phyloP scores from a whole-genome alignment of 2,329 filamentous ascomycete genomes.

The Fusarium equiseti region DNA sequence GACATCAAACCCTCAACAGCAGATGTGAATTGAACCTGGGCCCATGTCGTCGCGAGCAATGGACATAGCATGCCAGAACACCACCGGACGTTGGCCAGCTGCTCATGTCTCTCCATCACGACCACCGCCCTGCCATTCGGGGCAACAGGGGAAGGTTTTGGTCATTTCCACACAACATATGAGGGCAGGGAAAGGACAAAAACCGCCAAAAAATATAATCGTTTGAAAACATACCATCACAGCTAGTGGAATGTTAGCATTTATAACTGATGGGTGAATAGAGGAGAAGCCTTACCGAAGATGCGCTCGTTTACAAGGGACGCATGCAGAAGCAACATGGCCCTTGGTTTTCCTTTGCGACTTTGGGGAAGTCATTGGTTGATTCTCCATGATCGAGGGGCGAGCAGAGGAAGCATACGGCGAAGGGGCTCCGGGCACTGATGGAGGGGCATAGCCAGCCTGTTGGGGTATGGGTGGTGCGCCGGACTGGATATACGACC shows the following conservation, averaged over 20 bases:
- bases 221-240: conserved; percentile 69
- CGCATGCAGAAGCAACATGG: conserved; percentile 86
- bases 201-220: background rate
- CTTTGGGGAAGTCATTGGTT: conserved; percentile 67
- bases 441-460: conserved; percentile 40
- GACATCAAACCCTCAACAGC: background rate
- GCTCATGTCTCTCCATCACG: background rate
- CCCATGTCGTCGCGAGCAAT: background rate
- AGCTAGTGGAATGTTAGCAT: conserved; percentile 57
- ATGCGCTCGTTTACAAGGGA: conserved; percentile 88
- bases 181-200: background rate
- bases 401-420: conserved; percentile 47
- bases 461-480: conserved; percentile 35
- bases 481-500: conserved; percentile 44
- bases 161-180: background rate
- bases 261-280: background rate
- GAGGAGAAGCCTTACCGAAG: conserved; percentile 64
- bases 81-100: background rate
- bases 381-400: conserved; percentile 58
- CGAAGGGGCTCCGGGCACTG: conserved; percentile 30
- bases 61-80: background rate
- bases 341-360: conserved; percentile 78
- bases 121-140: background rate
- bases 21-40: background rate
- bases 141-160: background rate